A percentile compares a stretch with the other conserved stretches of the same genome.
These are phyloP conservation scores for Sporothrix phasma DNA, from an alignment of 2,329 filamentous ascomycete species.

Conservation along the genomic window DNA sequence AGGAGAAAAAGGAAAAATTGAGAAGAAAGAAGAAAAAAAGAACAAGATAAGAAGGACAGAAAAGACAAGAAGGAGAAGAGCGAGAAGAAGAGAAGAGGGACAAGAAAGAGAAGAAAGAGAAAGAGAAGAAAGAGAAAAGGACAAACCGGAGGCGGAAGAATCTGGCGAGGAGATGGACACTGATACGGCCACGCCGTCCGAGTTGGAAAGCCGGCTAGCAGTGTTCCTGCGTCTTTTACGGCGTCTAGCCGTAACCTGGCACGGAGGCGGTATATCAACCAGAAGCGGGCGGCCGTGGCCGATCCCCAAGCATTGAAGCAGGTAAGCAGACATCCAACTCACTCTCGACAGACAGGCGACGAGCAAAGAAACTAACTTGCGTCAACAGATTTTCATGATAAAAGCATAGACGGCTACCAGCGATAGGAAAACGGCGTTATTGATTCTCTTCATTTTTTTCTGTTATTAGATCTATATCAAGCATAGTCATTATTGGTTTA, in stretches of 20 bases:
- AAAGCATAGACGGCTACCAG: slow-evolving; percentile 15
- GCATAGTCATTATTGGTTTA: not conserved
- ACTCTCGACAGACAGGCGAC: not conserved
- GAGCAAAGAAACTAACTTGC: not conserved
- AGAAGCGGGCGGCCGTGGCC: slow-evolving; percentile 75
- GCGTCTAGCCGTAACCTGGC: slow-evolving; percentile 59
- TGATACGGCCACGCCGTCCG: slow-evolving; percentile 33
- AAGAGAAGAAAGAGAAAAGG: slow-evolving; percentile 27
- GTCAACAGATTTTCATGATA: slow-evolving; percentile 19
- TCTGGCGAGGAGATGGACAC: slow-evolving; percentile 25
- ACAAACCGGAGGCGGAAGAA: slow-evolving; percentile 24
- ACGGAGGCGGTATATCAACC: slow-evolving; percentile 72
- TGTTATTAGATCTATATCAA: not conserved
- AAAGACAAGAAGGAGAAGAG: slow-evolving; percentile 19
- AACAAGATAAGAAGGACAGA: slow-evolving; percentile 25
- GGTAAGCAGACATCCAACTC: slow-evolving; percentile 38
- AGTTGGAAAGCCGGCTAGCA: slow-evolving; percentile 20
- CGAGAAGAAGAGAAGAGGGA: slow-evolving; percentile 22
- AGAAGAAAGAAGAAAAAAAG: slow-evolving; percentile 27
- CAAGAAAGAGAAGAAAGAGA: slow-evolving; percentile 30
- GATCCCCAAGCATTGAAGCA: slow-evolving; percentile 78
- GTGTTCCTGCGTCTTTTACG: not conserved
- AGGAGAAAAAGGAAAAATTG: slow-evolving; percentile 27
- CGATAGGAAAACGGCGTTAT: slow-evolving; percentile 6
- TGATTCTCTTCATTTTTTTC: too few species aligned